phyloP scores from a whole-genome alignment of 108 stramenopile species.

The Skeletonema menzelii region DNA sequence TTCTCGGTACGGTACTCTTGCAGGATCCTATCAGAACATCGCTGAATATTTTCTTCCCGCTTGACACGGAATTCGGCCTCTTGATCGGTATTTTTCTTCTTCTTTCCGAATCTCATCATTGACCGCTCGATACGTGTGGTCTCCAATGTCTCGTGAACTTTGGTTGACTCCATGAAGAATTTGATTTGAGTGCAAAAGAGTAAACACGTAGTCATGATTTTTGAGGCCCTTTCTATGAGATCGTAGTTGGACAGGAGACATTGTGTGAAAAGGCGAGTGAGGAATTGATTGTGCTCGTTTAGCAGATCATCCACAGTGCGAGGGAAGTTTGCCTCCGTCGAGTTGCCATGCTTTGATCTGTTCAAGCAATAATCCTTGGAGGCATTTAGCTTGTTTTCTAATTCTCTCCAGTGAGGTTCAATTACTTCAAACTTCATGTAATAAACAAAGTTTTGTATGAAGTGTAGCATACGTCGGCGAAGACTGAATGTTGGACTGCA shows the following conservation, averaged over 20 bases:
- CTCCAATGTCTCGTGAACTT: constrained; percentile 47
- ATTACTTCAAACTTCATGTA: constrained; percentile 98
- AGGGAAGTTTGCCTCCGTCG: constrained; percentile 27
- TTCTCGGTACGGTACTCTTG: constrained; percentile 65
- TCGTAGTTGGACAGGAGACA: constrained; percentile 90
- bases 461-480: constrained; percentile 97
- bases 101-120: constrained; percentile 32
- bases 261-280: constrained; percentile 83
- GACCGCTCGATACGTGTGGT: constrained; percentile 40
- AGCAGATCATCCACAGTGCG: constrained; percentile 91
- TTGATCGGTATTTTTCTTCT: constrained; percentile 30
- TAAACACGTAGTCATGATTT: constrained; percentile 82
- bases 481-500: constrained; percentile 84
- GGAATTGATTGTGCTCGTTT: constrained; percentile 83
- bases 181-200: constrained; percentile 86
- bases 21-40: constrained; percentile 50
- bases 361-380: constrained; percentile 24
- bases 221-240: constrained; percentile 69
- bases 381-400: constrained; percentile 55
- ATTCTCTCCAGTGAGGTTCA: constrained; percentile 88
- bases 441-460: constrained; percentile 96
- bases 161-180: constrained; percentile 71
- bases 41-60: constrained; percentile 46
- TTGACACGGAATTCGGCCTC: constrained; percentile 52
- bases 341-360: not conserved